Conservation (phyloP, 352 stramenopile genomes). For the Phytophthora boehmeriae region DNA sequence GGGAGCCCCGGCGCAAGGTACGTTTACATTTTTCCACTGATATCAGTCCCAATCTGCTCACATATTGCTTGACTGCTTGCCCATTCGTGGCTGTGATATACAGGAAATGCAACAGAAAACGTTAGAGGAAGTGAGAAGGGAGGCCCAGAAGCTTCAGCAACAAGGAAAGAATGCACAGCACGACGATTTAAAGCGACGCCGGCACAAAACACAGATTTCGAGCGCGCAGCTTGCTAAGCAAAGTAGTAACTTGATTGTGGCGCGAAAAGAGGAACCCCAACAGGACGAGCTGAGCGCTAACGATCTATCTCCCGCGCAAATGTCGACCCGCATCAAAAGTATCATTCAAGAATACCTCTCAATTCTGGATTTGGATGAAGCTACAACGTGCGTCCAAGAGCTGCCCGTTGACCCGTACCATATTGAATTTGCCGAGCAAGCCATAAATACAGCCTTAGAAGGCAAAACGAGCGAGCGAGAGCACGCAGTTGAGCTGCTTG, state of each 20-base stretch:
- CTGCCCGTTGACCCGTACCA: constrained; percentile 55
- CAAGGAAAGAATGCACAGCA: constrained; percentile 90
- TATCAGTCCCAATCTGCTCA: not conserved
- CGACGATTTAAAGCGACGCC: constrained; percentile 72
- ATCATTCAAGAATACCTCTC: constrained; percentile 87
- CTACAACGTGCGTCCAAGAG: constrained; percentile 70
- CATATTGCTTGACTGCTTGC: not conserved
- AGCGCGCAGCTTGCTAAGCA: constrained; percentile 82
- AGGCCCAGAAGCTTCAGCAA: constrained; percentile 83
- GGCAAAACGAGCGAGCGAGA: constrained; percentile 74
- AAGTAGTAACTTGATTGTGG: constrained; percentile 78
- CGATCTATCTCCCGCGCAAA: constrained; percentile 43
- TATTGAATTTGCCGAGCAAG: constrained; percentile 72
- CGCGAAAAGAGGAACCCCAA: constrained; percentile 45
- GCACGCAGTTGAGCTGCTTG: constrained; percentile 76
- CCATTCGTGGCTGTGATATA: constrained; percentile 1
- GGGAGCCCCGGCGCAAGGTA: constrained; percentile 82
- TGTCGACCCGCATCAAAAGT: constrained; percentile 83
- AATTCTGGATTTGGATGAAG: constrained; percentile 84
- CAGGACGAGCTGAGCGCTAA: constrained; percentile 19
- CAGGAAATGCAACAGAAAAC: constrained; percentile 89
- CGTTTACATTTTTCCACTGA: not conserved
- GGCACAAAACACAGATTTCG: constrained; percentile 79
- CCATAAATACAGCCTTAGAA: constrained; percentile 74
- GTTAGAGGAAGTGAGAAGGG: constrained; percentile 79